Conservation (phyloP, 176 grass and related monocot species). For the Otatea glauca region DNA sequence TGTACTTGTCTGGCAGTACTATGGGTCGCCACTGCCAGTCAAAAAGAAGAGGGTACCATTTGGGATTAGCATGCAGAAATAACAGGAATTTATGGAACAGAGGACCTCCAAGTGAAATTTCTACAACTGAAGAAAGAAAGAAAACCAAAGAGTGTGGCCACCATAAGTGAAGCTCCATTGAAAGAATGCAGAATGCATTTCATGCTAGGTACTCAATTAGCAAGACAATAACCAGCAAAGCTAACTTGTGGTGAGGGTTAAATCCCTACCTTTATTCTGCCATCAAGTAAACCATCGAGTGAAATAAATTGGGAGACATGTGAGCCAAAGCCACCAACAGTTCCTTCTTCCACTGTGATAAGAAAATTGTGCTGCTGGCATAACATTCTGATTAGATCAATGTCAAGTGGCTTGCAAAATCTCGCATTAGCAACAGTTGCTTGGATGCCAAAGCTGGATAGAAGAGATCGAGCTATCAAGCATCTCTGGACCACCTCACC, state of each 20-base stretch:
- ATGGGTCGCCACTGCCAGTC: conserved; percentile 74
- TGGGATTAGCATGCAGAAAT: neutral
- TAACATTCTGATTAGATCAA: conserved; percentile 66
- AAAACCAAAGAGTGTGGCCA: neutral
- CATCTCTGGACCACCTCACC: conserved; percentile 74
- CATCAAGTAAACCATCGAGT: conserved; percentile 78
- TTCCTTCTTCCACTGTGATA: conserved; percentile 84
- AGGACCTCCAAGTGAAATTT: neutral
- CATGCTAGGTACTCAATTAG: neutral
- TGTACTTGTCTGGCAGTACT: conserved; percentile 69
- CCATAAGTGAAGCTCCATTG: neutral
- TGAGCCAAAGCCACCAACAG: conserved; percentile 73
- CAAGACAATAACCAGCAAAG: neutral
- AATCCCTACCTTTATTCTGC: conserved; percentile 53
- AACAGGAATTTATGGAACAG: neutral
- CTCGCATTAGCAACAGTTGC: conserved; percentile 72
- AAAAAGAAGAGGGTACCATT: neutral
- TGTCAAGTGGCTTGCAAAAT: conserved; percentile 86
- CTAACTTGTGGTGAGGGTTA: neutral
- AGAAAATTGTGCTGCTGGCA: conserved; percentile 66
- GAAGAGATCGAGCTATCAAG: conserved; percentile 70
- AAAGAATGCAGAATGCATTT: conserved; percentile 4
- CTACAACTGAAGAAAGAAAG: conserved; percentile 13
- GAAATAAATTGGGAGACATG: conserved; percentile 82
- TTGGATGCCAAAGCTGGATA: conserved; percentile 66